Conservation (phyloP, 2,329 filamentous ascomycete species). For the Akanthomyces muscarius region DNA sequence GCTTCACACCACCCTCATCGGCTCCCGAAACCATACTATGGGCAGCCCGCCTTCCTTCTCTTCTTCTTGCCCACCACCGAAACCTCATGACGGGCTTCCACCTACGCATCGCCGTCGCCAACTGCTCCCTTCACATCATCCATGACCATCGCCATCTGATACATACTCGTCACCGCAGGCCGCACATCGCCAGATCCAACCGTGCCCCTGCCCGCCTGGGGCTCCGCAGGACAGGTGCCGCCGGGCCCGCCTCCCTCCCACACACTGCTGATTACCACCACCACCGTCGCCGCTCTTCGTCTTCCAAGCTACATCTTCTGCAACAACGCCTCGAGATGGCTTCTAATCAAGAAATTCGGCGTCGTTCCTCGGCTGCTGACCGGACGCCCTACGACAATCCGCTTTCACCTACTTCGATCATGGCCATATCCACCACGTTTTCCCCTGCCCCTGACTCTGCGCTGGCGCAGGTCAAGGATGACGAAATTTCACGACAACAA, state of each 20-base stretch:
- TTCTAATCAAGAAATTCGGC: conserved; percentile 36
- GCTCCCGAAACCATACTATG: neutral
- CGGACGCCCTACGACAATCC: conserved; percentile 23
- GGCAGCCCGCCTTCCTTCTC: neutral
- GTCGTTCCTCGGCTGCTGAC: conserved; percentile 38
- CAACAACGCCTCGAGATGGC: conserved; percentile 28
- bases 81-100: conserved; percentile 45
- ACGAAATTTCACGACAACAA: conserved; percentile 19
- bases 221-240: conserved; percentile 32
- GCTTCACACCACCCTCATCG: neutral
- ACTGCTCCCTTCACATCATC: conserved; percentile 43
- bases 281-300: conserved; percentile 26
- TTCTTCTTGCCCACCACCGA: neutral
- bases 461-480: conserved; percentile 15
- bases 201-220: conserved; percentile 37
- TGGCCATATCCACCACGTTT: conserved; percentile 25
- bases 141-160: conserved; percentile 42
- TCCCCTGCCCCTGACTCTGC: conserved; percentile 22
- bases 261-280: conserved; percentile 33
- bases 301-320: conserved; percentile 2
- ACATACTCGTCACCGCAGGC: conserved; percentile 34
- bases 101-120: conserved; percentile 44
- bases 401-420: conserved; percentile 24
- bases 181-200: conserved; percentile 41
- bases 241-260: conserved; percentile 17